Evolutionary conservation across 441 rosid genomes (phyloP).

Genomic region (Theobroma grandiflorum): DNA sequence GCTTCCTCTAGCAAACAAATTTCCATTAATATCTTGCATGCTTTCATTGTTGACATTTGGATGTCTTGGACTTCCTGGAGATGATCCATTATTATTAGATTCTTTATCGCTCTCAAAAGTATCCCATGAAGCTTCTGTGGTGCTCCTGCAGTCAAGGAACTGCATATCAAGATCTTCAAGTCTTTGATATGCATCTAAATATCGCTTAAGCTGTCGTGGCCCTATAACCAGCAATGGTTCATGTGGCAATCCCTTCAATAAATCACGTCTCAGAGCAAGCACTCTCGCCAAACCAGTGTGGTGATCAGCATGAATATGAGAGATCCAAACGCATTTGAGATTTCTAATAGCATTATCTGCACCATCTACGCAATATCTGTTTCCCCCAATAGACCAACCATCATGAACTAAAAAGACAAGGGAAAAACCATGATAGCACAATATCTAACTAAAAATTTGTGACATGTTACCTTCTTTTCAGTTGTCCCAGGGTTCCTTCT

Average conservation of each 20-base stretch:
- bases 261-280: conserved; percentile 76
- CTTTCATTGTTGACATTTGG: conserved; percentile 17
- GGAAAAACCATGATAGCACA: background rate
- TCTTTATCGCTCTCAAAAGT: conserved; percentile 48
- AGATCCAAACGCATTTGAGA: conserved; percentile 84
- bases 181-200: conserved; percentile 87
- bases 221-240: conserved; percentile 85
- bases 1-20: conserved; percentile 66
- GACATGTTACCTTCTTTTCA: conserved; percentile 76
- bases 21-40: conserved; percentile 34
- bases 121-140: conserved; percentile 67
- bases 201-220: conserved; percentile 79
- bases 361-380: conserved; percentile 78
- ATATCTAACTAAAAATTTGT: background rate
- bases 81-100: conserved; percentile 25
- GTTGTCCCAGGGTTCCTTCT: conserved; percentile 95
- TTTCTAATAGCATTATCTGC: conserved; percentile 74
- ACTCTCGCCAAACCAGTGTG: conserved; percentile 87
- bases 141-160: conserved; percentile 87
- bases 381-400: conserved; percentile 17
- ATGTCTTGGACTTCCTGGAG: conserved; percentile 37
- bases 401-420: background rate
- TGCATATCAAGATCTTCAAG: conserved; percentile 92
- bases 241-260: conserved; percentile 66
- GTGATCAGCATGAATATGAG: conserved; percentile 98